phyloP scores from a whole-genome alignment of 495 filamentous ascomycete genomes.

The Pyronema omphalodes region DNA sequence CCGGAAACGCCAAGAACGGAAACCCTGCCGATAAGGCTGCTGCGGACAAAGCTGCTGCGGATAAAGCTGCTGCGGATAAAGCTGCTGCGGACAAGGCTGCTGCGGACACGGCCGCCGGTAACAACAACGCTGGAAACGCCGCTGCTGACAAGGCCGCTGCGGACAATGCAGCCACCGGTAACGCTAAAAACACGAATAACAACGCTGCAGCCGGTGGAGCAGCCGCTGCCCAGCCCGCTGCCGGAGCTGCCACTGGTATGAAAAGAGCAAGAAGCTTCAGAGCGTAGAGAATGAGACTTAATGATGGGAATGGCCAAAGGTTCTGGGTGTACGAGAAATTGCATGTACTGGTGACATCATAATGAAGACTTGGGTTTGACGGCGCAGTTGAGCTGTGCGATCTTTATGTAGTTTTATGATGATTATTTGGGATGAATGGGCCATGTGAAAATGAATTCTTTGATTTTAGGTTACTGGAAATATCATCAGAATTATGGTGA shows the following conservation, averaged over 20 bases:
- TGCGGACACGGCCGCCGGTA: neutral
- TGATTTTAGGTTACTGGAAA: too few relatives aligned
- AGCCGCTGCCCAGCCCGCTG: neutral
- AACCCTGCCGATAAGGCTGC: neutral
- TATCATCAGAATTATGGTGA: too few relatives aligned
- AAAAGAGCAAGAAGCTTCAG: too few relatives aligned
- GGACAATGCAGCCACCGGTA: neutral
- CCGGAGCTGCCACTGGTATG: neutral
- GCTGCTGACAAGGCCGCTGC: neutral
- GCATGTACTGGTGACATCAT: too few relatives aligned
- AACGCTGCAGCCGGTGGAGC: neutral
- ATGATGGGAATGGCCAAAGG: too few relatives aligned
- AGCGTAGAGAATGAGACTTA: too few relatives aligned
- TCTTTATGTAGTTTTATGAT: too few relatives aligned
- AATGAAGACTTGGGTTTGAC: too few relatives aligned
- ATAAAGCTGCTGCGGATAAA: neutral
- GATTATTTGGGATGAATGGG: too few relatives aligned
- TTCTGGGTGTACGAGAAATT: too few relatives aligned
- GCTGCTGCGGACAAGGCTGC: neutral
- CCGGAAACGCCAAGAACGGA: neutral
- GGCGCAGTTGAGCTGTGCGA: too few relatives aligned
- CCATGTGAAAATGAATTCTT: too few relatives aligned
- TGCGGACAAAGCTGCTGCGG: neutral
- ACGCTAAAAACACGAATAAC: neutral
- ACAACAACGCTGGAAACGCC: neutral